Percentiles rank a stretch among this genome's conserved stretches.
phyloP scores from a whole-genome alignment of 2,329 filamentous ascomycete genomes.

The Anisogramma anomala region DNA sequence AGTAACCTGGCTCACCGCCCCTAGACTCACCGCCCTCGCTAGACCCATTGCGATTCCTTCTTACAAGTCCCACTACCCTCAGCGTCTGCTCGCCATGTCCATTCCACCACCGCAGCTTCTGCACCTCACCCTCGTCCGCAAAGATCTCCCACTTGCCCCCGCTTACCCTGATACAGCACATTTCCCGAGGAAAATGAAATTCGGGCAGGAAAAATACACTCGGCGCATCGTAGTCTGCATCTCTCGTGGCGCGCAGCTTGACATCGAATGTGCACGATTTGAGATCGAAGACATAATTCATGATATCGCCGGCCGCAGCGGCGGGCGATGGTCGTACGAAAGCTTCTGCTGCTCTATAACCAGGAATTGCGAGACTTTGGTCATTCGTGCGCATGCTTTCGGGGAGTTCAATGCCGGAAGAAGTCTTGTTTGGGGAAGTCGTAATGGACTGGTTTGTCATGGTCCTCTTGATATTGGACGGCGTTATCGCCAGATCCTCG shows the following conservation, averaged over 20 bases:
- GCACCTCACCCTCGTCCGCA: slow-evolving; percentile 55
- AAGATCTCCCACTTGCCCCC: slow-evolving; percentile 86
- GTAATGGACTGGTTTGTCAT: slow-evolving; percentile 58
- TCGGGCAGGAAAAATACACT: slow-evolving; percentile 81
- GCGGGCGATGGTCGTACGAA: slow-evolving; percentile 80
- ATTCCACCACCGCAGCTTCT: slow-evolving; percentile 88
- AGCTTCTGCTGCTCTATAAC: slow-evolving; percentile 83
- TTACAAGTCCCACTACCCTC: slow-evolving; percentile 61
- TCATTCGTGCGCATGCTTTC: slow-evolving; percentile 27
- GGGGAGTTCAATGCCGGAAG: slow-evolving; percentile 6
- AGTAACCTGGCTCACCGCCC: slow-evolving; percentile 64
- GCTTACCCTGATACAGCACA: slow-evolving; percentile 61
- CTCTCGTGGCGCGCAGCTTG: slow-evolving; percentile 48
- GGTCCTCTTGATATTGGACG: slow-evolving; percentile 62
- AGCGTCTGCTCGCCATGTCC: slow-evolving; percentile 71
- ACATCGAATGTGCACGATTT: slow-evolving; percentile 67
- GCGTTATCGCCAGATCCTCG: slow-evolving; percentile 49
- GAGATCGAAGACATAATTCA: slow-evolving; percentile 70
- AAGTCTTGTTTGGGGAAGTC: slow-evolving; percentile 28
- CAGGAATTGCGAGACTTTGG: slow-evolving; percentile 52
- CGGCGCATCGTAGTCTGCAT: slow-evolving; percentile 46
- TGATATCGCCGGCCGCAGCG: slow-evolving; percentile 58
- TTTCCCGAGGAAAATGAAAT: slow-evolving; percentile 76
- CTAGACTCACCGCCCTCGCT: slow-evolving; percentile 52
- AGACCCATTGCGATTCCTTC: slow-evolving; percentile 43